These are phyloP conservation scores for Aethionema arabicum DNA, from an alignment of 345 rosid species.

Conservation along the genomic window DNA sequence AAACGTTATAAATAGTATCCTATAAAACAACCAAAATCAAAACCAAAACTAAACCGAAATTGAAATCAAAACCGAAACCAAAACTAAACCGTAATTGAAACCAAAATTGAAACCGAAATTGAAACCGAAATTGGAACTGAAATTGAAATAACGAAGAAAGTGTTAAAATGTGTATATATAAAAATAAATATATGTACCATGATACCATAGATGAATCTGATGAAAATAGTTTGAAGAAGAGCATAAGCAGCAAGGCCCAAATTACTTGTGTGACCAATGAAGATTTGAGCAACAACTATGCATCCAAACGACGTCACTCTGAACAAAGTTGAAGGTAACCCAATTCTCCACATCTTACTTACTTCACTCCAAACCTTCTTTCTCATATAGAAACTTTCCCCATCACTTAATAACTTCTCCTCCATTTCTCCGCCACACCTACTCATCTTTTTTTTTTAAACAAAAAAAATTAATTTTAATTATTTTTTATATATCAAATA, in stretches of 20 bases:
- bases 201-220: slow-evolving; percentile 47
- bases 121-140: too few species aligned
- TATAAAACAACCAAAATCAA: too few species aligned
- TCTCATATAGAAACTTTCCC: slow-evolving; percentile 22
- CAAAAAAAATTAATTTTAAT: not conserved
- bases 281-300: slow-evolving; percentile 53
- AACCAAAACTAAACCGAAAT: too few species aligned
- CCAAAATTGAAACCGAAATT: too few species aligned
- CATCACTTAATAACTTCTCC: slow-evolving; percentile 29
- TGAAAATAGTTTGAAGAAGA: slow-evolving; percentile 44
- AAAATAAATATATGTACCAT: slow-evolving; percentile 28
- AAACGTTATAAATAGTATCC: too few species aligned
- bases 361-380: slow-evolving; percentile 38
- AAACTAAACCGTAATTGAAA: too few species aligned
- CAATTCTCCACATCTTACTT: slow-evolving; percentile 47
- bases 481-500: too few species aligned
- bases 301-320: slow-evolving; percentile 49
- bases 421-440: slow-evolving; percentile 33
- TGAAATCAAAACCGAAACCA: too few species aligned
- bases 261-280: slow-evolving; percentile 46
- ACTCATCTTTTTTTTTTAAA: slow-evolving; percentile 19
- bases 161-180: not conserved
- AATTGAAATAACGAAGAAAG: too few species aligned
- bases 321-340: slow-evolving; percentile 51
- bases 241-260: slow-evolving; percentile 50